Evolutionary conservation across 306 rosid species (phyloP).

Genomic region (Vigna hirtella): DNA sequence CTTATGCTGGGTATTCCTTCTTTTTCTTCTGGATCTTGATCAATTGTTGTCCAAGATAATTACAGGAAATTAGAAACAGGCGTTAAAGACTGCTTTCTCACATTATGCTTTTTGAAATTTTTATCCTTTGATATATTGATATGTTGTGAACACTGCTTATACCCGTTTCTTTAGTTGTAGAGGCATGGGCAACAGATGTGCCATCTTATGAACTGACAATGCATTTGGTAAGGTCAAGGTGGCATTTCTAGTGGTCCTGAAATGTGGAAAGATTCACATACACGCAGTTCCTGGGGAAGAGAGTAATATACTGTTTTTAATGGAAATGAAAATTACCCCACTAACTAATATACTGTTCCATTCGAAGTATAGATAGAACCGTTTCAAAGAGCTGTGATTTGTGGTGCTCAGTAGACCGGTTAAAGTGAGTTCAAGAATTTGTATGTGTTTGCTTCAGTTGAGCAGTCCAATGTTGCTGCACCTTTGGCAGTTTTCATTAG

Average conservation of each 20-base stretch:
- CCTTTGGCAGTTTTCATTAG: constrained; percentile 34
- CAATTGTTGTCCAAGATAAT: constrained; percentile 11
- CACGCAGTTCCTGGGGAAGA: constrained; percentile 44
- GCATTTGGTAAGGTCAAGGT: constrained; percentile 42
- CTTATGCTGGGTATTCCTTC: constrained; percentile 33
- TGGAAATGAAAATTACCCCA: constrained; percentile 45
- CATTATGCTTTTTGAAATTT: constrained; percentile 19
- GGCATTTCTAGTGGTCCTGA: constrained; percentile 36
- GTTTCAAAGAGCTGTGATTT: constrained; percentile 37
- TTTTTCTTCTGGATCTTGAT: constrained; percentile 39
- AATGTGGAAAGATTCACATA: constrained; percentile 44
- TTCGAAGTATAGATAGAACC: constrained; percentile 38
- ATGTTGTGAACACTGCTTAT: constrained; percentile 24
- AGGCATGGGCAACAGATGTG: constrained; percentile 39
- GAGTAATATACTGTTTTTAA: constrained; percentile 28
- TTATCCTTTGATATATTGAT: constrained; percentile 21
- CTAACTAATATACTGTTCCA: constrained; percentile 22
- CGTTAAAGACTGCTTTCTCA: constrained; percentile 18
- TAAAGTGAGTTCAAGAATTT: constrained; percentile 44
- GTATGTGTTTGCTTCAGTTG: constrained; percentile 39
- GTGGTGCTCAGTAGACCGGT: constrained; percentile 42
- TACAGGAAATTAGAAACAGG: constrained; percentile 21
- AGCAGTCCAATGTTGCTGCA: constrained; percentile 32
- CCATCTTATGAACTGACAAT: constrained; percentile 36
- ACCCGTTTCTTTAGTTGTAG: constrained; percentile 40